Evolutionary conservation across 768 basidiomycete genomes (phyloP), one percentile per base, ranked within the genome.

Genomic region (Hygrocybe coccinea): DNA sequence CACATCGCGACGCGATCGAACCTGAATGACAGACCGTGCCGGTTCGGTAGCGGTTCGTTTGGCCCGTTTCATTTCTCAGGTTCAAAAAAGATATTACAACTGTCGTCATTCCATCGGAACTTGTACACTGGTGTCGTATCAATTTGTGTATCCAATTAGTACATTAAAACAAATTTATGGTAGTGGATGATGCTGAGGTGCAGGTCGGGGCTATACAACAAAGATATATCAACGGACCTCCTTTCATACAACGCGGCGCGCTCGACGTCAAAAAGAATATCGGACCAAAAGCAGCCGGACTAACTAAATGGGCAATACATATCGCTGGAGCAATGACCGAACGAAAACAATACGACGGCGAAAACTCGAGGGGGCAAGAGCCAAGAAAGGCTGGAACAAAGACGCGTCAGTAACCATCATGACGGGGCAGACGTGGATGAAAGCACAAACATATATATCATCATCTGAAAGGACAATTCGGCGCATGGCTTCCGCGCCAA

Each of bases 401-500:
- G 21, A 46, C 11, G 44, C 11, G 11, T 12, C 11, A 46, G n/a
- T 7, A 29, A 29, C 3, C 29, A 8, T 29, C 3, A 29, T 8
- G 14, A 8, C 25, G 21, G 15, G 33, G 9, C 8, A 50, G 12
- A 15, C 11, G 21, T 50, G 6, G 14, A 15, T 50, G 2, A 5
- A 38, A 19, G 36, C 14, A 38, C 35, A 17, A 5, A 50, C n/a
- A n/a, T n/a, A n/a, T n/a, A 24, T 34, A 9, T 41, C 19, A 34
- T 75, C 68, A 81, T 65, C 75, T 80, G 82, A 86, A 85, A 41
- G 84, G 84, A 75, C 86, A 87, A 64, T 73, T 76, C 35, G 82
- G 79, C 24, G 81, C 67, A 62, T 80, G 79, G 56, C 73, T 65
- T 37, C 85, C 85, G 62, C 86, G 82, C 76, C 76, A 85, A 61